Percentiles rank a stretch among this genome's conserved stretches.
Conservation (phyloP, 139 green algal species). For the Chlamydomonas schloesseri region DNA sequence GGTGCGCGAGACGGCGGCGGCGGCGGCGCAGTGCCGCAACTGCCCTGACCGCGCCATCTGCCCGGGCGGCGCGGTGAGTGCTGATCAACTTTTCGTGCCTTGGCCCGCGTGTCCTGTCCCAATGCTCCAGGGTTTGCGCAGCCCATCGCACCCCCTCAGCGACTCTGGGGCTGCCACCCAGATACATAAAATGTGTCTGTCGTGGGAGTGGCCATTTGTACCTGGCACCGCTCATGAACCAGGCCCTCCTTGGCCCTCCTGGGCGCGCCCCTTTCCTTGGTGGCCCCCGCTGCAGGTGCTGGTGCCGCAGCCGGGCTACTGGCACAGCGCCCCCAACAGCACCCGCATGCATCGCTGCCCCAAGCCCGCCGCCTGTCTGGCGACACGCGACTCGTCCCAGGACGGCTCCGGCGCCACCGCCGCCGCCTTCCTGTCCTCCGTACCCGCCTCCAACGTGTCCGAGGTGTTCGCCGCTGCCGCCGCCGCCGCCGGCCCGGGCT, state of each 20-base stretch:
- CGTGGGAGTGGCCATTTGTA: no score
- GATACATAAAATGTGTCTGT: no score
- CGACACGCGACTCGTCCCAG: no score
- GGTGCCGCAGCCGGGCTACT: not conserved
- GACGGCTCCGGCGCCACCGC: not conserved
- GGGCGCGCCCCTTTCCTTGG: no score
- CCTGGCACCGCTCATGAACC: no score
- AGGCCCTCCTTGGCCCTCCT: no score
- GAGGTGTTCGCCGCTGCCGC: not conserved
- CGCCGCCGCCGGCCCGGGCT: not conserved
- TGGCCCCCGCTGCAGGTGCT: no score
- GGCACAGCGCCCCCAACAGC: not conserved
- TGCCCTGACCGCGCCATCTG: not conserved
- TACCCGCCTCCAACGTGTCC: not conserved
- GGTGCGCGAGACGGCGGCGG: not conserved
- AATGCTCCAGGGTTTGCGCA: no score
- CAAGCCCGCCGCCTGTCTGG: not conserved
- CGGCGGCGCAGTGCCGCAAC: not conserved
- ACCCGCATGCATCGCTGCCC: conserved; percentile 3
- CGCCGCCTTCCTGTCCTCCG: not conserved
- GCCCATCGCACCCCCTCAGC: no score
- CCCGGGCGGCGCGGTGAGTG: not conserved
- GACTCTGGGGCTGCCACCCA: no score
- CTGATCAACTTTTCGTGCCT: no score
- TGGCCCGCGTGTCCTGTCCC: no score